Conservation (phyloP, 75 land plant genomes). For the Pinus albicaulis region DNA sequence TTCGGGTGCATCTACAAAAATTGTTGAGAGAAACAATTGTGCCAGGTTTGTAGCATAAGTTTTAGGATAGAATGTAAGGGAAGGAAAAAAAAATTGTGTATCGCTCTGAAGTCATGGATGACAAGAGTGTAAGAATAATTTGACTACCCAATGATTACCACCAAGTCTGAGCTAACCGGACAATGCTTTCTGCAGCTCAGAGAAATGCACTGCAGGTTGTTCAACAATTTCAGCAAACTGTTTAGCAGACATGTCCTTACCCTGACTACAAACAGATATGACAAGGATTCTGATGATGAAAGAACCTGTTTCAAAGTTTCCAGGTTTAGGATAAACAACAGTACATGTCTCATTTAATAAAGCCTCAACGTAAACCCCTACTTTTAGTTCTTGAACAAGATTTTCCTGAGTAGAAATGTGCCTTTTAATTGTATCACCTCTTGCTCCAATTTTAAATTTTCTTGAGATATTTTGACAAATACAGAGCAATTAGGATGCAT, state of each 20-base stretch:
- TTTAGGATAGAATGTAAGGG: constrained; percentile 30
- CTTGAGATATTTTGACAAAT: constrained; percentile 51
- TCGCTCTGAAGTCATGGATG: constrained; percentile 35
- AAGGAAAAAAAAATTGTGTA: constrained; percentile 24
- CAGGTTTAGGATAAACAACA: constrained; percentile 9
- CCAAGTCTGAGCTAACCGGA: constrained; percentile 49
- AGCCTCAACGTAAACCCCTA: constrained; percentile 19
- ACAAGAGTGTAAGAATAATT: constrained; percentile 46
- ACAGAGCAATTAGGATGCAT: constrained; percentile 45
- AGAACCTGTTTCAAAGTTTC: neutral
- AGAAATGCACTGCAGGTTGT: constrained; percentile 34
- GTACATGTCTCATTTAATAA: constrained; percentile 18
- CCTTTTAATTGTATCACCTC: constrained; percentile 37
- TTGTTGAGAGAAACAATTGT: constrained; percentile 26
- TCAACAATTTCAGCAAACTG: constrained; percentile 34
- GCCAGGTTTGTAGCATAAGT: too few relatives aligned
- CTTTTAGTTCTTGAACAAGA: constrained; percentile 38
- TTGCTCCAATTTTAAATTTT: constrained; percentile 33
- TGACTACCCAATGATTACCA: constrained; percentile 40
- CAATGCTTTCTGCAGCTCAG: too few relatives aligned
- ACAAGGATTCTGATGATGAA: constrained; percentile 6
- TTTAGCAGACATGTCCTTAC: constrained; percentile 32
- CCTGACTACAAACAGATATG: constrained; percentile 22
- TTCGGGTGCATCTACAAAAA: constrained; percentile 42
- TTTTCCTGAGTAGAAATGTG: constrained; percentile 35